Percentiles rank a stretch among this genome's conserved stretches.
These are phyloP conservation scores for Nitzschia sp. DNA, from an alignment of 108 stramenopile genomes.

Conservation along the genomic window DNA sequence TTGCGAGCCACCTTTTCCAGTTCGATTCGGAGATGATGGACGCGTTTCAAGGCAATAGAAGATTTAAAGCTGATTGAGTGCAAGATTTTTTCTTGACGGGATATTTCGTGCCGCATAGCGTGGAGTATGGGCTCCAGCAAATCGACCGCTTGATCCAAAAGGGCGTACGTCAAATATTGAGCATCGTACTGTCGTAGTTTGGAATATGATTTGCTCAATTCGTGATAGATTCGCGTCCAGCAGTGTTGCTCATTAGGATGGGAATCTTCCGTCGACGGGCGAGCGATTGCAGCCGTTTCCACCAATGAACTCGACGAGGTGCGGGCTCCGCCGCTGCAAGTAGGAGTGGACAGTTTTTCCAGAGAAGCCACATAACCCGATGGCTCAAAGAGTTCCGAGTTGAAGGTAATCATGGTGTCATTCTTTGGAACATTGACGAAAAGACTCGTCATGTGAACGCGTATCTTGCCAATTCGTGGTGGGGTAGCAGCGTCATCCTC, in stretches of 20 bases:
- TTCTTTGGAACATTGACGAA: conserved; percentile 32
- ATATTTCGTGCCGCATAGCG: conserved; percentile 14
- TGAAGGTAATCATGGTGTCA: conserved; percentile 36
- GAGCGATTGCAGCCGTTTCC: not conserved
- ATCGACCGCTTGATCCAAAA: conserved; percentile 38
- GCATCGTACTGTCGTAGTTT: conserved; percentile 38
- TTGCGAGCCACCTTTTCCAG: conserved; percentile 28
- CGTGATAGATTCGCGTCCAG: conserved; percentile 22
- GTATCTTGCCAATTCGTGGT: conserved; percentile 5
- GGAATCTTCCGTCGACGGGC: not conserved
- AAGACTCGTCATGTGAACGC: conserved; percentile 10
- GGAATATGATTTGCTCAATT: conserved; percentile 36
- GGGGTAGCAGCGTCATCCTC: not conserved
- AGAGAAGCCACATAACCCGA: not conserved
- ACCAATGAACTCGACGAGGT: not conserved
- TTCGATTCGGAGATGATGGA: conserved; percentile 25
- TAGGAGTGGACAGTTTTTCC: not conserved
- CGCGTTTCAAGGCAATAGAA: not conserved
- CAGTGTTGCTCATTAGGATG: not conserved
- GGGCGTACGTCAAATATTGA: conserved; percentile 35
- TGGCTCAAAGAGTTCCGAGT: not conserved
- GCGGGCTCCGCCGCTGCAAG: not conserved
- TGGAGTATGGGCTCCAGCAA: conserved; percentile 29
- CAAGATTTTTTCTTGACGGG: conserved; percentile 11
- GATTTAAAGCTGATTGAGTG: not conserved